Evolutionary conservation across 345 rosid species (phyloP).

Genomic region (Psidium friedrichsthalianum): DNA sequence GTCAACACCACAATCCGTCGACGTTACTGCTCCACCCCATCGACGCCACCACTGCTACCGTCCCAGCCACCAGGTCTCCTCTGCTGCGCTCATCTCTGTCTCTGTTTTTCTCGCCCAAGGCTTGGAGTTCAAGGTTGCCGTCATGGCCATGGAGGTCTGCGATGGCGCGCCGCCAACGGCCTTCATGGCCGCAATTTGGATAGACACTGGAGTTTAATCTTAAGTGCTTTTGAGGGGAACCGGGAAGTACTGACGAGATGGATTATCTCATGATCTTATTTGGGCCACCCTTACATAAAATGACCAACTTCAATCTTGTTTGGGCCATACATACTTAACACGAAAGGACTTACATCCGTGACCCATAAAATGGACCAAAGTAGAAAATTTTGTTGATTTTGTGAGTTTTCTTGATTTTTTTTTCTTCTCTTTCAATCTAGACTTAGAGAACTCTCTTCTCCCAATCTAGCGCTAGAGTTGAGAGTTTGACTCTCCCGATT

Average conservation of each 20-base stretch:
- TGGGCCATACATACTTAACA: neutral
- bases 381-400: neutral
- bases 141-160: neutral
- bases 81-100: neutral
- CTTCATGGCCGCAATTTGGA: neutral
- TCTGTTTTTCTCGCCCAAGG: neutral
- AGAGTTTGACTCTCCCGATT: too few relatives aligned
- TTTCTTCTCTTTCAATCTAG: too few relatives aligned
- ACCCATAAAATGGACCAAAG: neutral
- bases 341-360: neutral
- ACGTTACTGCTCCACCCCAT: too few relatives aligned
- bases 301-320: neutral
- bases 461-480: too few relatives aligned
- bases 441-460: too few relatives aligned
- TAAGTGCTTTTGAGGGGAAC: neutral
- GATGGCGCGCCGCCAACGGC: neutral
- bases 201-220: neutral
- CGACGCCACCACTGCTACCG: neutral
- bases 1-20: too few relatives aligned
- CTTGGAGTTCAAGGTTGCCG: neutral
- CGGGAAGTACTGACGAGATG: neutral
- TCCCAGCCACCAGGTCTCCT: neutral
- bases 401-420: too few relatives aligned
- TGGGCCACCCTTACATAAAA: neutral
- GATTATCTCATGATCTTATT: neutral